These are phyloP conservation scores for Neotropicomus parvogracilis DNA, from an alignment of 1,284 basidiomycete genomes.

Conservation along the genomic window DNA sequence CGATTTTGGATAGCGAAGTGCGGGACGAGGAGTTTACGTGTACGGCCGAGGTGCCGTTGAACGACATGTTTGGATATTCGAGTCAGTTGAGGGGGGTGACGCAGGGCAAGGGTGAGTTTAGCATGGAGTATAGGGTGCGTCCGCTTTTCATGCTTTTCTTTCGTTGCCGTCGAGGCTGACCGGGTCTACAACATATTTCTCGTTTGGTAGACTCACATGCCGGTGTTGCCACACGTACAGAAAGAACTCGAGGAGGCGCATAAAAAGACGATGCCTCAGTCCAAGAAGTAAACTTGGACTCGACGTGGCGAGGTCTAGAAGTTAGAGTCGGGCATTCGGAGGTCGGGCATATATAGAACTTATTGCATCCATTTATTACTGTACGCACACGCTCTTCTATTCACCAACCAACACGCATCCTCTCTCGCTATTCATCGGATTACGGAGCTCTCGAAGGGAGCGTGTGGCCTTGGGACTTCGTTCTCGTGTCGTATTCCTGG, in stretches of 20 bases:
- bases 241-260: constrained; percentile 68
- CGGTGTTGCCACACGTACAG: constrained; percentile 88
- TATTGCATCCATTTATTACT: too few species aligned
- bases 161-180: background rate
- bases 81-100: constrained; percentile 89
- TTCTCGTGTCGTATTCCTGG: too few species aligned
- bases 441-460: too few species aligned
- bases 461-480: too few species aligned
- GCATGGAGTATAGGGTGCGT: constrained; percentile 91
- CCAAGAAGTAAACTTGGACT: constrained; percentile 54
- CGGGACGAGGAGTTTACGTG: constrained; percentile 96
- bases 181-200: too few species aligned
- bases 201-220: constrained; percentile 61
- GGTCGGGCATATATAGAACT: too few species aligned
- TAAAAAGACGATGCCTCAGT: constrained; percentile 45
- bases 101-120: constrained; percentile 95
- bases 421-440: too few species aligned
- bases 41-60: constrained; percentile 88
- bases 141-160: background rate
- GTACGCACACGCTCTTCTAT: too few species aligned
- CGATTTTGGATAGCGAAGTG: constrained; percentile 94
- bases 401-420: too few species aligned
- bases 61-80: constrained; percentile 99
- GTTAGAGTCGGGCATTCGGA: too few species aligned
- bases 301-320: too few species aligned